phyloP scores from a whole-genome alignment of 2,329 filamentous ascomycete species.

The Epichloe baconii region DNA sequence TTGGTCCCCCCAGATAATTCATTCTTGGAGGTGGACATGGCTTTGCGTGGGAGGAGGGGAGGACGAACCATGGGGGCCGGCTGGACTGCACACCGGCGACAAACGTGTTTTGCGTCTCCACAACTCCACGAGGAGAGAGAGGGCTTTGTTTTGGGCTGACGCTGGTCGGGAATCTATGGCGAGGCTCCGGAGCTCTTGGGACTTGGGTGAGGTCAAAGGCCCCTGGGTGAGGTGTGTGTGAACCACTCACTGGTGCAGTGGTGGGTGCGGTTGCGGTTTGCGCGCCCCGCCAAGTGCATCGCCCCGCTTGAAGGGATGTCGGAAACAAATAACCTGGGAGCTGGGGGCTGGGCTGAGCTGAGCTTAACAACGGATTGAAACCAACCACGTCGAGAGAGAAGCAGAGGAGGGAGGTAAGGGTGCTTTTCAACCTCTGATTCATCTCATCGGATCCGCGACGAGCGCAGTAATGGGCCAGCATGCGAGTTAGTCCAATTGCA shows the following conservation, averaged over 20 bases:
- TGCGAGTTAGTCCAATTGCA: constrained; percentile 21
- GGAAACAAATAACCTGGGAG: neutral
- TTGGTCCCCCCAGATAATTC: no score
- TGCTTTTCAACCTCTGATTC: no score
- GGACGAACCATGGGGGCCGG: neutral
- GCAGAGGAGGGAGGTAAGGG: no score
- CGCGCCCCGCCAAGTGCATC: constrained; percentile 17
- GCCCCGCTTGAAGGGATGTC: constrained; percentile 12
- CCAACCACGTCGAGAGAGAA: no score
- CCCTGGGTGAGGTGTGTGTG: neutral
- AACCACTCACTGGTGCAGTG: no score
- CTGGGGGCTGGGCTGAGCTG: no score
- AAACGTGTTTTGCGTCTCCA: neutral
- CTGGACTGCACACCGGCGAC: neutral
- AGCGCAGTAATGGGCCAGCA: constrained; percentile 5
- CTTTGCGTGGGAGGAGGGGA: neutral
- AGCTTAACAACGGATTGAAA: neutral
- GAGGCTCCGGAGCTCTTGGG: neutral
- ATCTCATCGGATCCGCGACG: neutral
- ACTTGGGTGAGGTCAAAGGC: neutral
- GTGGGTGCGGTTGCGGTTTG: neutral
- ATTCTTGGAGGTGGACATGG: no score
- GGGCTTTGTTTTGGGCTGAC: neutral
- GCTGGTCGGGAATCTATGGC: neutral
- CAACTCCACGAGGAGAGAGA: neutral